Evolutionary conservation across 805 yeast species (phyloP).

Genomic region (Candida mattraensis): DNA sequence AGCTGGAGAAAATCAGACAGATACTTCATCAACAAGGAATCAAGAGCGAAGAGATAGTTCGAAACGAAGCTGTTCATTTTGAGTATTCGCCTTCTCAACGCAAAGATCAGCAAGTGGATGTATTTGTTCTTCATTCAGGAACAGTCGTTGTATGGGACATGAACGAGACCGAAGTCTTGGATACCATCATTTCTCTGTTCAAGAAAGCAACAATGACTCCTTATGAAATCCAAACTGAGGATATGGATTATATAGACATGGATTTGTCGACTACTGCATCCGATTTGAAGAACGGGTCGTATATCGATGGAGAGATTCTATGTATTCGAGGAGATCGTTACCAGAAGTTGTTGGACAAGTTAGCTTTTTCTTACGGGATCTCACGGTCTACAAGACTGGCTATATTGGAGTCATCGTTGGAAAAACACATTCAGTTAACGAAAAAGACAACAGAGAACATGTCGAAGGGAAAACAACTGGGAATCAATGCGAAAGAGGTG

Average conservation of each 20-base stretch:
- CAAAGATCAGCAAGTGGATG: too few relatives aligned
- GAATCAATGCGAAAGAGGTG: slow-evolving; percentile 58
- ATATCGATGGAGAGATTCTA: slow-evolving; percentile 63
- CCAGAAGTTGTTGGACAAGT: slow-evolving; percentile 67
- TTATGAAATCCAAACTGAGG: slow-evolving; percentile 71
- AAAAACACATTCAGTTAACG: slow-evolving; percentile 62
- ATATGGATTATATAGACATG: slow-evolving; percentile 65
- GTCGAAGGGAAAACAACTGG: slow-evolving; percentile 57
- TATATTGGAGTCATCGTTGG: slow-evolving; percentile 71
- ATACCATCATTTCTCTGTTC: slow-evolving; percentile 53
- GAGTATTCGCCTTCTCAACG: too few relatives aligned
- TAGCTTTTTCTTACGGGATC: slow-evolving; percentile 86
- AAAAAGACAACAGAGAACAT: slow-evolving; percentile 63
- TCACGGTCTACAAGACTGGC: slow-evolving; percentile 86
- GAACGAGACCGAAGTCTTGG: slow-evolving; percentile 50
- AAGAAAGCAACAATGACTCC: slow-evolving; percentile 46
- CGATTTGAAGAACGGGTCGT: slow-evolving; percentile 27
- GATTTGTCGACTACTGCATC: slow-evolving; percentile 34
- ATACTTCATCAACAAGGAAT: slow-evolving; percentile 39
- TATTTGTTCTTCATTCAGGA: slow-evolving; percentile 74
- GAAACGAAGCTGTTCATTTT: slow-evolving; percentile 64
- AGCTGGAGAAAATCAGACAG: slow-evolving; percentile 48
- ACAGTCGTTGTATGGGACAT: slow-evolving; percentile 84
- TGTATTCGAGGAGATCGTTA: slow-evolving; percentile 54
- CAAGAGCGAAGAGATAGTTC: slow-evolving; percentile 32